Evolutionary conservation across 164 flowering plant species (phyloP), one percentile per base, ranked within the genome.

Genomic region (Hamamelis virginiana): DNA sequence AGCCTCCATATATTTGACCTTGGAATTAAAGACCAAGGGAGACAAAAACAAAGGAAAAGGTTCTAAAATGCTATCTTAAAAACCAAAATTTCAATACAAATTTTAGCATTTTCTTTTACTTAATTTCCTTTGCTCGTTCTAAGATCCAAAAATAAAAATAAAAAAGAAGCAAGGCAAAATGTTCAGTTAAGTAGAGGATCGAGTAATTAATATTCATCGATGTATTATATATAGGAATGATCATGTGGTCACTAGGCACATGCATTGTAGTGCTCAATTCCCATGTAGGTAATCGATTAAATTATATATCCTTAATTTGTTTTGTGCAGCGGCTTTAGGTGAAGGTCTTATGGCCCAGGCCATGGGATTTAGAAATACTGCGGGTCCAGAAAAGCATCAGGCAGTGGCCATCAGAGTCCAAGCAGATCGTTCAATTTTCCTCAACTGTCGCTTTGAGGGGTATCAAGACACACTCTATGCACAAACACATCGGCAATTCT

Each of bases 331-430:
- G 26, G 84, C 67, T 13, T 5, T 70, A 2, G 85, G 85, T 61
- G 68, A 77, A 0, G 79, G 81, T 3, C 79, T 82, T 45, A 26
- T 82, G 66, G 82, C 69, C 0, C 41, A 62, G 51, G 65, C 77
- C 12, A 77, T 82, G 69, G 85, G 82, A 57, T 82, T 82, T 59
- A 70, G 79, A 16, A 82, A 82, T 80, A 82, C 81, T 1, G 85
- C 82, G 1, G 82, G 85, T 6, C 83, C 87, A 15, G 80, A 80
- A 38, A 82, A 82, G 75, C 83, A 78, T 28, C 85, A 84, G 48
- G 89, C 91, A 18, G 87, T 85, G 71, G 91, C 91, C 5, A 64
- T 73, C 0, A 50, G 89, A 59, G 81, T 82, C 55, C 80, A 80
- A 64, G 46, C 85, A 0, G 85, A 82, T 46, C 70, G 78, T 9